Evolutionary conservation across 352 stramenopile genomes (phyloP).

Genomic region (Phytophthora sp.): DNA sequence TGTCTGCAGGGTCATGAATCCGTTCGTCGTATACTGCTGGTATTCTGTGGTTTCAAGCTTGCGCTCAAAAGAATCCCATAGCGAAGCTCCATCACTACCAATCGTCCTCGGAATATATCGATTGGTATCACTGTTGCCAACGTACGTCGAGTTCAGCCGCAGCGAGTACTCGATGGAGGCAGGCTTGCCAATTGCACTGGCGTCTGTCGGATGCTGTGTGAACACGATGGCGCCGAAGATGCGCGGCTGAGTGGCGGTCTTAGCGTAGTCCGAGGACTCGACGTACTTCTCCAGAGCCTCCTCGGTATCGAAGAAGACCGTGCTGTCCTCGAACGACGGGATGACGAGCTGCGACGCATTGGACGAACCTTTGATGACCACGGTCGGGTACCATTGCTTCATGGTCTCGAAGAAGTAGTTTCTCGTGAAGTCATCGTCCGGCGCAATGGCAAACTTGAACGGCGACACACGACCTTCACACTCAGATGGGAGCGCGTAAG

Average conservation of each 20-base stretch:
- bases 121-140: constrained; percentile 13
- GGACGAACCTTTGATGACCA: constrained; percentile 23
- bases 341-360: constrained; percentile 24
- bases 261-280: constrained; percentile 33
- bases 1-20: constrained; percentile 58
- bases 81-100: constrained; percentile 14
- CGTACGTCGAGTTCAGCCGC: constrained; percentile 38
- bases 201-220: constrained; percentile 18
- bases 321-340: constrained; percentile 44
- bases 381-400: constrained; percentile 46
- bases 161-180: constrained; percentile 45
- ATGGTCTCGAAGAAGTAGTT: constrained; percentile 50
- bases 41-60: constrained; percentile 38
- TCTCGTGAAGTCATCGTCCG: constrained; percentile 44
- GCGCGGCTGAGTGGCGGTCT: constrained; percentile 29
- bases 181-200: constrained; percentile 25
- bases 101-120: constrained; percentile 24
- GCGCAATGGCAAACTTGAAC: constrained; percentile 55
- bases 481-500: constrained; percentile 28
- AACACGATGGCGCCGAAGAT: constrained; percentile 62
- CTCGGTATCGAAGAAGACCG: constrained; percentile 46
- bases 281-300: constrained; percentile 45
- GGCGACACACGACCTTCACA: constrained; percentile 53
- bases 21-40: constrained; percentile 41
- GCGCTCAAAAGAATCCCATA: constrained; percentile 23